Percentiles rank a stretch among this genome's conserved stretches.
These are phyloP conservation scores for Tetrahymena elliotti DNA, from an alignment of 73 alveolate genomes.

Conservation along the genomic window DNA sequence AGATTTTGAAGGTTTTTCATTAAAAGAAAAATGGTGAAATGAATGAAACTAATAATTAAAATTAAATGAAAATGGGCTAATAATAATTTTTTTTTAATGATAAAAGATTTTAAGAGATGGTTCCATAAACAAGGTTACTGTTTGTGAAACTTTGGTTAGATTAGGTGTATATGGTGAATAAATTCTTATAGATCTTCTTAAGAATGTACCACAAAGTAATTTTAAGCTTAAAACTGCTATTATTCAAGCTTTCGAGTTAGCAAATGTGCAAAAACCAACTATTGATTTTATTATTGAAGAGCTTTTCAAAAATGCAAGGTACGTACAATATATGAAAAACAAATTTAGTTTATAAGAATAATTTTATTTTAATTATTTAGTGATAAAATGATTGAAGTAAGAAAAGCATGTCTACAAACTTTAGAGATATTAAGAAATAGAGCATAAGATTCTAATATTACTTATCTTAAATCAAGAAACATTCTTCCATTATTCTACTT, in stretches of 20 bases:
- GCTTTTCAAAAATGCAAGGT: slow-evolving; percentile 56
- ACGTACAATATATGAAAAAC: background rate
- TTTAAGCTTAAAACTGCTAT: slow-evolving; percentile 72
- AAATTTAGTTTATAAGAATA: background rate
- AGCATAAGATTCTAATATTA: slow-evolving; percentile 66
- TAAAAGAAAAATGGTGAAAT: no score
- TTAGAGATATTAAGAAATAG: slow-evolving; percentile 68
- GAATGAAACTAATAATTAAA: no score
- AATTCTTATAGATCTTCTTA: slow-evolving; percentile 62
- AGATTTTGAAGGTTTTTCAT: no score
- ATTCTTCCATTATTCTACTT: slow-evolving; percentile 75
- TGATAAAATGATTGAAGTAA: slow-evolving; percentile 59
- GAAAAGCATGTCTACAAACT: slow-evolving; percentile 65
- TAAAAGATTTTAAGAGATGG: slow-evolving; percentile 63
- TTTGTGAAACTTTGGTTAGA: slow-evolving; percentile 80
- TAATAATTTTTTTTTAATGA: no score
- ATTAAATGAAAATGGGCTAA: no score
- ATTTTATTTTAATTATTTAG: slow-evolving; percentile 27
- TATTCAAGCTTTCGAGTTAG: slow-evolving; percentile 68
- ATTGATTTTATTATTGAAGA: slow-evolving; percentile 82
- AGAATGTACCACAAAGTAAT: slow-evolving; percentile 72
- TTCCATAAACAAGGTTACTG: slow-evolving; percentile 74
- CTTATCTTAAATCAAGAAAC: slow-evolving; percentile 77
- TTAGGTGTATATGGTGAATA: slow-evolving; percentile 82
- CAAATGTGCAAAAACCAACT: slow-evolving; percentile 69